Base-by-base conservation (phyloP, 1,284 basidiomycete species). In the Microbotryum saponariae region DNA sequence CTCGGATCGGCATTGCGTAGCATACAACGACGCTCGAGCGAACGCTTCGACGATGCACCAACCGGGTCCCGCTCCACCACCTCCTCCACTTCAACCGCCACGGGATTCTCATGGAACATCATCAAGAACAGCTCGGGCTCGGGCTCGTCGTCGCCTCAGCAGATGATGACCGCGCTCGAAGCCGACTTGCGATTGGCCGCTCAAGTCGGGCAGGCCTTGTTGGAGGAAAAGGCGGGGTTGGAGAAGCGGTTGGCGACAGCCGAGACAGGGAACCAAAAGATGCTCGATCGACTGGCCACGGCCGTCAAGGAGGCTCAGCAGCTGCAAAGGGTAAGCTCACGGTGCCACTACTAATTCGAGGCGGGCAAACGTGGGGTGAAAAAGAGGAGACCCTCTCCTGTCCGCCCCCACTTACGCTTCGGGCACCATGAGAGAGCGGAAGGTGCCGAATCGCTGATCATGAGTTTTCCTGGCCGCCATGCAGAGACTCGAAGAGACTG, bases 181-280 rank as follows among this genome's bases (percentile, higher is more conserved):
- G 63, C 55, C 21, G 62, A 68, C 48, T 56, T 71, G 42, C 50
- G 61, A 6, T 54, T 70, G 21, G 66, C 66, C 37, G 70, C 70
- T 9, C 53, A 96, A 78, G 87, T 97, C 53, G 93, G 93, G 1
- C 89, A 91, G 75, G 91, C 91, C 2, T 77, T 97, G 51, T 76
- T 97, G 54, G 84, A 88, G 72, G 65, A 72, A 48, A 70, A 70
- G 61, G 51, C 55, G 9, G 51, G 29, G n/a, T 57, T 70, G 7
- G 69, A 70, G 51, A 33, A 44, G 12, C 45, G 61, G 20, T 44
- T 68, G 6, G 55, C 59, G 21, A 45, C 21, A 18, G 50, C 58
- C 18, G 71, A 73, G 29, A 51, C 62, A n/a, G 67, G 69, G 29
- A 71, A 72, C 23, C 64, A 71, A 45, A 71, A 72, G 58, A 56